A percentile compares a stretch with the other conserved stretches of the same genome.
Conservation (phyloP, 192 early-diverging fungal genomes). For the Dissophora globulifera region DNA sequence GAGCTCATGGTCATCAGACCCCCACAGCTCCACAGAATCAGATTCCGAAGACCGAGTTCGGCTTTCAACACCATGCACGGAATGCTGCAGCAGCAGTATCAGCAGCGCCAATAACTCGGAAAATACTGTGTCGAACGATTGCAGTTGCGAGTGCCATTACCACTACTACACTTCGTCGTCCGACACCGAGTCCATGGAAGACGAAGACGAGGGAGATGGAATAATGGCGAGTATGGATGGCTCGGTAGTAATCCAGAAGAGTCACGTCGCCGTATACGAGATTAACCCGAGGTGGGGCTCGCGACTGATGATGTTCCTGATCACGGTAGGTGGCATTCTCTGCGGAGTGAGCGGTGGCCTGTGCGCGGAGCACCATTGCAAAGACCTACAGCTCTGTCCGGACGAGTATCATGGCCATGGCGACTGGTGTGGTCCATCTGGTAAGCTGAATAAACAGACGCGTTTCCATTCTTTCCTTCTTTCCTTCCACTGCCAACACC, state of each 20-base stretch:
- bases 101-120: no score
- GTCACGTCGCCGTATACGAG: conserved; percentile 47
- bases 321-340: conserved; percentile 16
- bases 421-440: conserved; percentile 46
- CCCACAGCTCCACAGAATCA: no score
- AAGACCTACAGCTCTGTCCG: conserved; percentile 28
- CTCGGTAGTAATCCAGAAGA: conserved; percentile 24
- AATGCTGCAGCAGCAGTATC: no score
- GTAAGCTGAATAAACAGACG: no score
- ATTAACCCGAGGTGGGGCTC: conserved; percentile 47
- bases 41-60: no score
- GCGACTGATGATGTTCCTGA: conserved; percentile 35
- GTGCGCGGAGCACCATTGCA: conserved; percentile 35
- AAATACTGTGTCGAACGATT: not conserved
- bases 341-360: conserved; percentile 21
- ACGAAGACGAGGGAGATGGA: not conserved
- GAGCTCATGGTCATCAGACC: no score
- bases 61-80: no score
- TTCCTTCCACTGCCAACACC: not conserved
- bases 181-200: not conserved
- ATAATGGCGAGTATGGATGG: not conserved
- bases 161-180: not conserved
- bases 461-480: not conserved
- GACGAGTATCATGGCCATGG: conserved; percentile 24
- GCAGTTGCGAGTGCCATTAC: not conserved